These are phyloP conservation scores for Vaccinium corymbosum DNA, from an alignment of 148 eudicot species.

Conservation along the genomic window DNA sequence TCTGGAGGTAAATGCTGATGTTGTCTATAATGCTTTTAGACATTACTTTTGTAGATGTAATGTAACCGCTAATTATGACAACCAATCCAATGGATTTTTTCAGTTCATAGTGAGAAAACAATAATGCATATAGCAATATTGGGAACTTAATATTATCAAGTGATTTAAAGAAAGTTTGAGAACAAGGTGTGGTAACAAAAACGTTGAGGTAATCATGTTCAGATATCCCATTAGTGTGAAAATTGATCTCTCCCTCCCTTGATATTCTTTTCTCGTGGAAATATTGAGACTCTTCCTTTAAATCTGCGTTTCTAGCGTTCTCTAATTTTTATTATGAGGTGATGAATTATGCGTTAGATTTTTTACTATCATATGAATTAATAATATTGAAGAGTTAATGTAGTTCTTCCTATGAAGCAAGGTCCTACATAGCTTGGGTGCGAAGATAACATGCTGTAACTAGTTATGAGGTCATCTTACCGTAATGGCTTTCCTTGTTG, in stretches of 20 bases:
- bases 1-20: constrained; percentile 55
- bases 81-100: not conserved
- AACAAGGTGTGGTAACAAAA: not conserved
- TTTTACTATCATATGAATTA: not conserved
- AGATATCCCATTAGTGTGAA: not conserved
- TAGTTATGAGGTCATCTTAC: not conserved
- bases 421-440: not conserved
- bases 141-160: not conserved
- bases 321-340: not conserved
- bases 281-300: not conserved
- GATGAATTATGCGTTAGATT: not conserved
- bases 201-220: not conserved
- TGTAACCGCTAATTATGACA: not conserved
- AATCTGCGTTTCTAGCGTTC: not conserved
- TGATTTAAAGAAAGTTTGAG: not conserved
- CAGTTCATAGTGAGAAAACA: not conserved
- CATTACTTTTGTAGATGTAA: constrained; percentile 6
- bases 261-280: not conserved
- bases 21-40: constrained; percentile 8
- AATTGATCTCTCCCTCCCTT: not conserved
- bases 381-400: not conserved
- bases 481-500: not conserved
- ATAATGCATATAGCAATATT: not conserved
- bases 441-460: not conserved
- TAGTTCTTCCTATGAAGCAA: not conserved